These are phyloP conservation scores for Hanseniaspora singularis DNA, from an alignment of 805 yeast genomes.

Conservation along the genomic window DNA sequence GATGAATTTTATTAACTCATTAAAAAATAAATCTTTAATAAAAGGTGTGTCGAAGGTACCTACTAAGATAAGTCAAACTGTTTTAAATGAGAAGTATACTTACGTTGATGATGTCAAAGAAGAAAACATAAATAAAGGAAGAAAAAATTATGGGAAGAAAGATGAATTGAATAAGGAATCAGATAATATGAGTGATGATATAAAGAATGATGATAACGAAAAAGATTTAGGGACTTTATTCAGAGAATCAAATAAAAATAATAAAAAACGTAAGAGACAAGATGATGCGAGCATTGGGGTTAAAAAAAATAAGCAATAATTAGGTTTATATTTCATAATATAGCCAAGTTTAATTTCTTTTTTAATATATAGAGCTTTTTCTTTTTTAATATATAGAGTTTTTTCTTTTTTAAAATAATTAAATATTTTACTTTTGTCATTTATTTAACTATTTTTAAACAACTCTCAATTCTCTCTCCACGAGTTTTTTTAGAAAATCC, in stretches of 20 bases:
- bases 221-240: slow-evolving; percentile 4
- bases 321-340: too few species aligned
- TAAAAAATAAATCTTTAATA: slow-evolving; percentile 13
- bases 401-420: neutral
- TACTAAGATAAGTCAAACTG: slow-evolving; percentile 24
- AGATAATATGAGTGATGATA: slow-evolving; percentile 19
- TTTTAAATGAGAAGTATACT: slow-evolving; percentile 20
- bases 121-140: slow-evolving; percentile 22
- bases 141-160: slow-evolving; percentile 25
- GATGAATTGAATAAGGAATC: slow-evolving; percentile 20
- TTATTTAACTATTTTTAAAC: neutral
- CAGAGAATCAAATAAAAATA: slow-evolving; percentile 12
- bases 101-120: slow-evolving; percentile 21
- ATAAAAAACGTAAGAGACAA: slow-evolving; percentile 4
- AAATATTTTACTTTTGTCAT: neutral
- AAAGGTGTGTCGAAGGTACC: slow-evolving; percentile 12
- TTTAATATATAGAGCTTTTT: too few species aligned
- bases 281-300: neutral
- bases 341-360: too few species aligned
- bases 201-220: slow-evolving; percentile 12
- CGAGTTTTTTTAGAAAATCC: too few species aligned
- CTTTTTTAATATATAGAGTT: neutral
- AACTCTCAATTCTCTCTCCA: too few species aligned
- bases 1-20: slow-evolving; percentile 30
- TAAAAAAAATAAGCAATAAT: neutral